Evolutionary conservation across 2,329 filamentous ascomycete genomes (phyloP).

Genomic region (Fusarium sp.): DNA sequence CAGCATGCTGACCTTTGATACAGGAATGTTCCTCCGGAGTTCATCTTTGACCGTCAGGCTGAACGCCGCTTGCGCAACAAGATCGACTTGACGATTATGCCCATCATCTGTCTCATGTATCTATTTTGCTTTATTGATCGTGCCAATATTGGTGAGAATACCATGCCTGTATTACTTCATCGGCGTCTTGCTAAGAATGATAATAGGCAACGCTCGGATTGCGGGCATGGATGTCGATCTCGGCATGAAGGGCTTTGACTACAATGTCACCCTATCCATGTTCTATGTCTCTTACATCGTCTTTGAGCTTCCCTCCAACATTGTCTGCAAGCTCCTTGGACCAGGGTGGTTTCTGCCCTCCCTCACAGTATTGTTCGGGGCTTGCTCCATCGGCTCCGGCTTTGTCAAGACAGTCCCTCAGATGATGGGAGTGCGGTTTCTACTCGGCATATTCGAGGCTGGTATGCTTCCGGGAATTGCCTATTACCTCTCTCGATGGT

Average conservation of each 20-base stretch:
- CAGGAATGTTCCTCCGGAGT: not conserved
- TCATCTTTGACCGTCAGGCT: not conserved
- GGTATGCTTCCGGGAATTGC: conserved; percentile 74
- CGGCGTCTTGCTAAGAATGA: not conserved
- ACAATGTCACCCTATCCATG: conserved; percentile 68
- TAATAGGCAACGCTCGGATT: conserved; percentile 59
- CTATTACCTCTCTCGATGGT: conserved; percentile 74
- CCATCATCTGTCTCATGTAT: conserved; percentile 29
- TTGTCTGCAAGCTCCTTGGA: conserved; percentile 72
- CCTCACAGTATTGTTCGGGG: conserved; percentile 67
- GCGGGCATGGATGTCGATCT: conserved; percentile 69
- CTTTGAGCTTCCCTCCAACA: conserved; percentile 74
- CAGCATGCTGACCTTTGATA: not conserved
- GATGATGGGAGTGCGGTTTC: conserved; percentile 68
- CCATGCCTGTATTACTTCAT: not conserved
- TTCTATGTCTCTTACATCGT: conserved; percentile 75
- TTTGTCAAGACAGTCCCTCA: conserved; percentile 64
- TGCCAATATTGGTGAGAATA: conserved; percentile 73
- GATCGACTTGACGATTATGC: conserved; percentile 9
- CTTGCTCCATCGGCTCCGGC: conserved; percentile 67
- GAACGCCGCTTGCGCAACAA: conserved; percentile 6
- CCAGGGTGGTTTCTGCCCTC: conserved; percentile 74
- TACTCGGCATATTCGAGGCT: conserved; percentile 72
- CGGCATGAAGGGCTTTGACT: conserved; percentile 65
- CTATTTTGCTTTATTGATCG: conserved; percentile 76